Evolutionary conservation across 345 rosid genomes (phyloP), one percentile per base, ranked within the genome.

Genomic region (Brassica napus): DNA sequence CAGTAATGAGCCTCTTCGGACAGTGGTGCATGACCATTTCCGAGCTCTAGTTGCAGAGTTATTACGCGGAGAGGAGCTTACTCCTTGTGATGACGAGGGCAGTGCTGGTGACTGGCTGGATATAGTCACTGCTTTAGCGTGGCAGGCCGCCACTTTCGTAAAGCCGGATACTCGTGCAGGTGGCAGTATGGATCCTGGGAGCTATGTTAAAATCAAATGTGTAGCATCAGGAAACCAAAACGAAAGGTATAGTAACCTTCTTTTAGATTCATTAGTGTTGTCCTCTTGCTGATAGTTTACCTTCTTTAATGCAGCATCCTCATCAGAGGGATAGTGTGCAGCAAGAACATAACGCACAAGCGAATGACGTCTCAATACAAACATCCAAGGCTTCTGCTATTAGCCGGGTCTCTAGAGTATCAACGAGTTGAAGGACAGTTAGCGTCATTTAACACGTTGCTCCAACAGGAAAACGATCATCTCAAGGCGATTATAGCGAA

Each of bases 101-200:
- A 65, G 77, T 75, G 66, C 70, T 52, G 94, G 83, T 15, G 90
- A 87, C 80, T 96, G 99, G 99, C 85, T 92, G 67, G 95, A 91
- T 82, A 86, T 90, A 68, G 87, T 96, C 75, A 89, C 98, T 6
- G 54, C 80, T 72, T 44, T 93, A 75, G 97, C 99, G 8, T 92
- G 94, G 97, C 97, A 93, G 85, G 98, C 98, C 79, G 99, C 99
- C 0, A 92, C 75, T 80, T 96, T 86, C 82, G 97, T 96, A 74
- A 96, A 90, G 82, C 99, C 99, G 12, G 97, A 96, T 83, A 96
- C 97, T 74, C 90, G 97, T 83, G 88, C 82, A 75, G 99, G 98
- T 12, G 99, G 98, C 75, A 96, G 98, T 85, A 96, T 96, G 99
- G 99, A 96, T 84, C 99, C 99, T 2, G 91, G 79, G 69, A 84